These are phyloP conservation scores for Ceriops tagal DNA, from an alignment of 345 rosid genomes.

Conservation along the genomic window DNA sequence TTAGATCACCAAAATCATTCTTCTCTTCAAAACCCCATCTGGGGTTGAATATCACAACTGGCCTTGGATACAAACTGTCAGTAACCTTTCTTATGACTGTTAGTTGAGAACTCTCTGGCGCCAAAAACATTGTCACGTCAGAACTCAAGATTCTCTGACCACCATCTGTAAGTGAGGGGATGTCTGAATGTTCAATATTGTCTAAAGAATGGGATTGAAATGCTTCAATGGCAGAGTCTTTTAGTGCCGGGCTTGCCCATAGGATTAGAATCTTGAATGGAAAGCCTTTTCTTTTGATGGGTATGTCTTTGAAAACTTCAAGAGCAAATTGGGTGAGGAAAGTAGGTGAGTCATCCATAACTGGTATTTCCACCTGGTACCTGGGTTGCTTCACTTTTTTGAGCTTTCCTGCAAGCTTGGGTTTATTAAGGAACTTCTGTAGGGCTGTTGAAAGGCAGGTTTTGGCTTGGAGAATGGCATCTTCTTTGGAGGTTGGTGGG, in stretches of 20 bases:
- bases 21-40: conserved; percentile 68
- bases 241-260: conserved; percentile 45
- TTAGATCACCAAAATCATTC: conserved; percentile 47
- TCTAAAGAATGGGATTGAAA: conserved; percentile 32
- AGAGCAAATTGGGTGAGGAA: conserved; percentile 33
- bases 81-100: conserved; percentile 31
- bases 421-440: background rate
- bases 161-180: conserved; percentile 27
- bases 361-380: conserved; percentile 70
- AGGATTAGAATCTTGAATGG: conserved; percentile 44
- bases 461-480: conserved; percentile 13
- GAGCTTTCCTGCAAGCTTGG: background rate
- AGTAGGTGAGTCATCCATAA: conserved; percentile 58
- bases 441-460: background rate
- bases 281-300: conserved; percentile 57
- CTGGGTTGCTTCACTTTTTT: conserved; percentile 18
- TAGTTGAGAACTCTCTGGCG: conserved; percentile 55
- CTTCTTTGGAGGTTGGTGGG: conserved; percentile 69
- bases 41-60: conserved; percentile 75
- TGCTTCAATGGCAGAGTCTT: conserved; percentile 35
- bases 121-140: conserved; percentile 64
- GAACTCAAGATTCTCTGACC: conserved; percentile 32
- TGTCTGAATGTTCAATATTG: conserved; percentile 38
- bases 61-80: conserved; percentile 50
- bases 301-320: conserved; percentile 36